Conservation (phyloP, 2,329 filamentous ascomycete species). For the Emericellopsis atlantica region DNA sequence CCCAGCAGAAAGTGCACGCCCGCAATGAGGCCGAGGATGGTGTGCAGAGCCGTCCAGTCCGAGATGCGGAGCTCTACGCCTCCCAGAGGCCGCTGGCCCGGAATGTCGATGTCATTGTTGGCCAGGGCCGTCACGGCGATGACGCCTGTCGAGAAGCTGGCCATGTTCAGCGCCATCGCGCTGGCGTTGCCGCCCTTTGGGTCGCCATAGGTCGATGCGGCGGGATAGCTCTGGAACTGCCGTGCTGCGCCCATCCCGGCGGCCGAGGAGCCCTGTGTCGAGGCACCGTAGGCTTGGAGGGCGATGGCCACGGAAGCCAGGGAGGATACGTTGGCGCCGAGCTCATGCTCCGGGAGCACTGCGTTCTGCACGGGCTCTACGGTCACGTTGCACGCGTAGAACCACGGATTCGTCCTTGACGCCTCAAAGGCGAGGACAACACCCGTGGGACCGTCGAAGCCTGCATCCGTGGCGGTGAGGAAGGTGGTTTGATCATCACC, state of each 20-base stretch:
- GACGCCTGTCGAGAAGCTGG: slow-evolving; percentile 22
- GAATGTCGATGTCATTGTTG: slow-evolving; percentile 10
- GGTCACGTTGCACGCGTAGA: slow-evolving; percentile 25
- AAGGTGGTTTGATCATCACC: slow-evolving; percentile 22
- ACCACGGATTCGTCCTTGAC: slow-evolving; percentile 21
- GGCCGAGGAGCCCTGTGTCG: slow-evolving; percentile 8
- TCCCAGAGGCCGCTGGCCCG: not conserved
- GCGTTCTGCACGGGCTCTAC: slow-evolving; percentile 19
- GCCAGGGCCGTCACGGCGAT: slow-evolving; percentile 17
- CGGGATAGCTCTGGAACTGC: slow-evolving; percentile 27
- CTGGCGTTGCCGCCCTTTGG: slow-evolving; percentile 14
- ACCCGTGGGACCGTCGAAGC: slow-evolving; percentile 13
- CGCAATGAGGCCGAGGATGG: not conserved
- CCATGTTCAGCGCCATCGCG: slow-evolving; percentile 21
- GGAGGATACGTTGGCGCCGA: slow-evolving; percentile 19
- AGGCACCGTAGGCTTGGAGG: slow-evolving; percentile 22
- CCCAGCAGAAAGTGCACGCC: not conserved
- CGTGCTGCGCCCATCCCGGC: not conserved
- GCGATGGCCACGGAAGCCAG: slow-evolving; percentile 24
- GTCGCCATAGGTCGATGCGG: slow-evolving; percentile 22
- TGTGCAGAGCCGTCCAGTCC: not conserved
- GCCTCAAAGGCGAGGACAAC: slow-evolving; percentile 24
- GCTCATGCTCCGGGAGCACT: slow-evolving; percentile 18
- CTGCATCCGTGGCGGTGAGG: slow-evolving; percentile 14
- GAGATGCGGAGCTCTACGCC: not conserved